phyloP scores from a whole-genome alignment of 352 stramenopile genomes.

The Pythium scleroteichum region DNA sequence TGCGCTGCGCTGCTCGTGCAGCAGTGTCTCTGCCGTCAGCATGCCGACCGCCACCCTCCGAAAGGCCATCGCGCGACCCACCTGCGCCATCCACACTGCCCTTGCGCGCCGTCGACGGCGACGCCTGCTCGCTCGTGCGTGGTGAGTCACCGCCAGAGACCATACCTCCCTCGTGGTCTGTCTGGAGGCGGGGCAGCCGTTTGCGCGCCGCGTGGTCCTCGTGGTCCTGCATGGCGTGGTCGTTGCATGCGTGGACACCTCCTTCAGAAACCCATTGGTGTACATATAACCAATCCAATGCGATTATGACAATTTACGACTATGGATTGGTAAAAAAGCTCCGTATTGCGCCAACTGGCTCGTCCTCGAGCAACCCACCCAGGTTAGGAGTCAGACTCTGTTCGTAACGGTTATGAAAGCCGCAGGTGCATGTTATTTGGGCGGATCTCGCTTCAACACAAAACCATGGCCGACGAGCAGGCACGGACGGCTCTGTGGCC shows the following conservation, averaged over 20 bases:
- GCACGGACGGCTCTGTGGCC: neutral
- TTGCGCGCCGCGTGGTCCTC: constrained; percentile 27
- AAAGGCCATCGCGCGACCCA: neutral
- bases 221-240: constrained; percentile 25
- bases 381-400: neutral
- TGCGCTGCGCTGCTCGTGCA: too few species aligned
- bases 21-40: neutral
- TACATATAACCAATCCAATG: neutral
- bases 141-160: neutral
- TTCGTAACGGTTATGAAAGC: neutral
- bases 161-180: neutral
- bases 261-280: too few species aligned
- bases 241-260: constrained; percentile 5
- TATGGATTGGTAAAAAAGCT: neutral
- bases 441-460: constrained; percentile 4
- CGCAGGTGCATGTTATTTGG: too few species aligned
- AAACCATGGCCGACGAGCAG: constrained; percentile 12
- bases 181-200: constrained; percentile 27
- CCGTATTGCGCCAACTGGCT: neutral
- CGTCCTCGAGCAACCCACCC: neutral
- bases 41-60: too few species aligned
- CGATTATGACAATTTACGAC: neutral
- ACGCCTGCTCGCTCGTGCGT: neutral
- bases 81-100: neutral
- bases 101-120: neutral